phyloP scores from a whole-genome alignment of 2,329 filamentous ascomycete genomes.

The Fusarium palustre region DNA sequence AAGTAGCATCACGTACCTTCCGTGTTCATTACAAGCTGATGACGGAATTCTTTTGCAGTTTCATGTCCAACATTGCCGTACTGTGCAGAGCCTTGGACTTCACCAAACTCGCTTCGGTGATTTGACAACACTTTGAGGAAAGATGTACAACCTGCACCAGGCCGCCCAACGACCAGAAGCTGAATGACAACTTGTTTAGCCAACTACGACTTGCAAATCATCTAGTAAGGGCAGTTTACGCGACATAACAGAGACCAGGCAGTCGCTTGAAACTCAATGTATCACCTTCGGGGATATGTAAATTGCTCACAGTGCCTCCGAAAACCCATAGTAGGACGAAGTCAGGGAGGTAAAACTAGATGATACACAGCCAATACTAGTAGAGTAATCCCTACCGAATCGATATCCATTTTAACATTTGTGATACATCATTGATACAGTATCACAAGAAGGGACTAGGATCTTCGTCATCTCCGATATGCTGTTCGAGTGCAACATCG shows the following conservation, averaged over 20 bases:
- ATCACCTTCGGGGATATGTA: no score
- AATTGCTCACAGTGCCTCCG: neutral
- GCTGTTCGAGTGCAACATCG: rapidly evolving
- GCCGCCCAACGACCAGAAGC: neutral
- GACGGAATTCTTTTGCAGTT: neutral
- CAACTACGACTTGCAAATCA: rapidly evolving
- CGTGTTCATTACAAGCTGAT: neutral
- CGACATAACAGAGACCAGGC: no score
- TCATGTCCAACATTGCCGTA: neutral
- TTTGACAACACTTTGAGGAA: neutral
- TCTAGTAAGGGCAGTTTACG: rapidly evolving
- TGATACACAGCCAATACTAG: neutral
- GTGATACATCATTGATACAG: neutral
- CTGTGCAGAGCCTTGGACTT: neutral
- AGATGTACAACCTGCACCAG: neutral
- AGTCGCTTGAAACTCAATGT: no score
- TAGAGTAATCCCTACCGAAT: neutral
- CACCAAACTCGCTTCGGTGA: neutral
- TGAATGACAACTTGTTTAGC: neutral
- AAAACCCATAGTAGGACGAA: neutral
- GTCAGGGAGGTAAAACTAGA: rapidly evolving
- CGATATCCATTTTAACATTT: neutral
- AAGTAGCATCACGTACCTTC: neutral
- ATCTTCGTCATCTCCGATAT: no score
- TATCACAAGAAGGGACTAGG: rapidly evolving